A percentile compares a stretch with the other conserved stretches of the same genome.
Conservation (phyloP, 176 grass and related monocot genomes). For the Juncus effusus region DNA sequence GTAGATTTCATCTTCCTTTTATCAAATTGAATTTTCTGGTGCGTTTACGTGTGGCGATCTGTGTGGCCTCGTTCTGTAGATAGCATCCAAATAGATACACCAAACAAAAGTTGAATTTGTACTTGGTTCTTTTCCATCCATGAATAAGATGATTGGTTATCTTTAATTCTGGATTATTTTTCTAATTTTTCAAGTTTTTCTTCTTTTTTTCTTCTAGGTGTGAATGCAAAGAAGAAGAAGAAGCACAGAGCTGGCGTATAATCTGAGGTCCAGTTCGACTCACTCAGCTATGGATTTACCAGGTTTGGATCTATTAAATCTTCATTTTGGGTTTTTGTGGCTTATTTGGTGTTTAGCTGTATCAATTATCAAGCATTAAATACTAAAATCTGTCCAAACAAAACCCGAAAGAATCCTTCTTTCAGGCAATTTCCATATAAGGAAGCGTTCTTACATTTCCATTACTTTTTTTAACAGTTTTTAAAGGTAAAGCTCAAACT, state of each 20-base stretch:
- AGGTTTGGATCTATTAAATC: conserved; percentile 2
- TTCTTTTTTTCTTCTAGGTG: conserved; percentile 8
- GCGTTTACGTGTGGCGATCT: neutral
- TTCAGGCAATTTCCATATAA: no score
- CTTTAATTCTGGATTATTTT: neutral
- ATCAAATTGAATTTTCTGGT: neutral
- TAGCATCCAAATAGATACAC: neutral
- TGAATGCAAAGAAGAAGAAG: conserved; percentile 25
- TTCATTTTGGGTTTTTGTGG: no score
- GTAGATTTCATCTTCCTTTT: conserved; percentile 6
- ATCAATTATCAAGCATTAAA: no score
- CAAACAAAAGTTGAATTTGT: neutral
- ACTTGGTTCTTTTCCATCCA: neutral
- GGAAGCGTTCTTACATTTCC: no score
- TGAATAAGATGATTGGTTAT: neutral
- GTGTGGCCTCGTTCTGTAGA: neutral
- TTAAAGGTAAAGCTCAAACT: neutral
- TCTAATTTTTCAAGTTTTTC: neutral
- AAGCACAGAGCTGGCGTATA: conserved; percentile 20
- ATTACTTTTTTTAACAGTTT: neutral
- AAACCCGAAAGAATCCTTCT: no score
- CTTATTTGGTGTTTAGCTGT: no score
- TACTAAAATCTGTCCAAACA: no score
- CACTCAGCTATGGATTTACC: neutral
- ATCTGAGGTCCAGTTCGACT: conserved; percentile 18